Base-by-base conservation (phyloP, 2,329 filamentous ascomycete genomes). In the Aspergillus jensenii region DNA sequence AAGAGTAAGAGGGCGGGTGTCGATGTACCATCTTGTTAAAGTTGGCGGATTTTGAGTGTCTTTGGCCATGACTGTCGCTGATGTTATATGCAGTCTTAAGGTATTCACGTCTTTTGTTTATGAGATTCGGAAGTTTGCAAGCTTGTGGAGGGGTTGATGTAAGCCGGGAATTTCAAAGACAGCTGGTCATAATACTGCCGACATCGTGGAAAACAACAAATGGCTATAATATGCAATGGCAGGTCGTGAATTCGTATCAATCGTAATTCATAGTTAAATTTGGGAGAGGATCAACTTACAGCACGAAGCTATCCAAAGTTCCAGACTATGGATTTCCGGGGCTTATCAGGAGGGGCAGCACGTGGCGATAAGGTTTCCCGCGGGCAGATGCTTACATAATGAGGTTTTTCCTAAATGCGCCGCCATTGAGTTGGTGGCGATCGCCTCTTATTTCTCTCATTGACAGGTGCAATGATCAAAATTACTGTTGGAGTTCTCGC, bases 401-500 rank as follows among this genome's bases (percentile, higher is more conserved):
- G 6, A 3, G 8, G 15, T 37, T 50, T 58, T 54, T 43, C n/a
- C 7, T n/a, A 27, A 27, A 53, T 53, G 27, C 27, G 27, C 52
- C 44, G 49, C 21, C 12, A 9, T 37, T 21, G 11, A 17, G 23
- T n/a, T n/a, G 31, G 56, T 58, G 56, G 56, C 56, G 33, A 55
- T 50, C n/a, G 53, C 31, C 43, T 49, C n/a, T 19, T 23, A 40
- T 37, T 49, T n/a, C 21, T 46, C 27, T 33, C 25, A 15, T 35
- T 17, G 17, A 46, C 33, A 37, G 33, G 55, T 61, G 56, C 53
- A 63, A 69, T 70, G 67, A 68, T 85, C 56, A 62, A 59, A 31
- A 73, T 85, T 56, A 85, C 82, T 15, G 78, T 88, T 47, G 86
- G 86, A 62, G 85, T 88, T 35, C 80, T 88, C 39, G 87, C 95